Evolutionary conservation across 306 rosid species (phyloP), one percentile per base, ranked within the genome.

Genomic region (Pachyrhizus erosus): DNA sequence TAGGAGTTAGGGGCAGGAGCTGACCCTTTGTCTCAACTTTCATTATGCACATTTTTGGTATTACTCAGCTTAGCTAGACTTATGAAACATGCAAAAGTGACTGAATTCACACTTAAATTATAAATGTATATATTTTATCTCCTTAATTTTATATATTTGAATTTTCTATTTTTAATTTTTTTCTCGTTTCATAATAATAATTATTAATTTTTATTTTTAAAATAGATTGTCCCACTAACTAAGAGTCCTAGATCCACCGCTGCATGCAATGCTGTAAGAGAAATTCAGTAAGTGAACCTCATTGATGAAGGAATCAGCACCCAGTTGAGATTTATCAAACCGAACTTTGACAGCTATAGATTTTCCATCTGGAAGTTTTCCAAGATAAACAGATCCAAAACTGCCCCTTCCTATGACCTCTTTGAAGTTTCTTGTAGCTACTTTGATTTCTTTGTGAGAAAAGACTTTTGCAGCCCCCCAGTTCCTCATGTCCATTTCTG

Each of bases 341-440:
- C 98, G 89, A 79, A 95, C 98, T 93, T 95, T 95, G 84, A 95
- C 94, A 46, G 98, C 99, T 34, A 93, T 94, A 45, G 85, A 73
- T 83, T 87, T 95, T 11, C 96, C 94, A 58, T 88, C 87, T 5
- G 81, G 85, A 80, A 95, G 97, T 85, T 88, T 93, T 84, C 98
- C 99, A 46, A 86, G 92, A 88, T 91, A 93, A 72, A 95, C 99
- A 27, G 96, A 87, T 83, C 99, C 99, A 67, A 95, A 95, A 82
- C 99, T 91, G 7, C 99, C 99, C 26, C 94, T 82, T 70, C 99
- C 99, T 68, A 95, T 81, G 9, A 93, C 86, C 76, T 95, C 90
- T 87, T 93, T 95, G 34, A 95, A 95, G 58, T 92, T 95, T 70
- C 84, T 90, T 29, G 97, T 93, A 20, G 98, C 97, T 70, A 61